These are phyloP conservation scores for Clonostachys byssicola DNA, from an alignment of 2,329 filamentous ascomycete species.

Conservation along the genomic window DNA sequence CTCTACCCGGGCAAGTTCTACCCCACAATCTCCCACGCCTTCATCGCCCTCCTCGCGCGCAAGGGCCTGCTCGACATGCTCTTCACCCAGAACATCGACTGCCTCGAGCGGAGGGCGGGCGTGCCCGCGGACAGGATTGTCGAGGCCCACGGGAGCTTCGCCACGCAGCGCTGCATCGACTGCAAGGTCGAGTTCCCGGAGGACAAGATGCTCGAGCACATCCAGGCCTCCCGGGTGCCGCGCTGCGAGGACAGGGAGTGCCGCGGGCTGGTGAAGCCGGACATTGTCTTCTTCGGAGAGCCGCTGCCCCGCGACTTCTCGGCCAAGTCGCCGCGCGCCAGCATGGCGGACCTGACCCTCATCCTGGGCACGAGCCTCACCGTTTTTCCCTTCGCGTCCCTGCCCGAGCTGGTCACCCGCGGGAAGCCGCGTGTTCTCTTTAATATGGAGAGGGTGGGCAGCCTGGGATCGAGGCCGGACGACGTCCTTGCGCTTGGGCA, in stretches of 20 bases:
- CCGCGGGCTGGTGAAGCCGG: conserved; percentile 80
- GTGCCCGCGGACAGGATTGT: conserved; percentile 78
- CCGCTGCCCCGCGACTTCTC: conserved; percentile 39
- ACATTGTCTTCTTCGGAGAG: conserved; percentile 94
- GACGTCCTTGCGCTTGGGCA: conserved; percentile 82
- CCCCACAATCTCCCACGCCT: conserved; percentile 86
- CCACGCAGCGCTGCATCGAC: conserved; percentile 85
- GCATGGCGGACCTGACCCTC: conserved; percentile 70
- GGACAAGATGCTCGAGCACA: conserved; percentile 66
- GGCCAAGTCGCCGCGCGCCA: conserved; percentile 35
- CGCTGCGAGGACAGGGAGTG: conserved; percentile 60
- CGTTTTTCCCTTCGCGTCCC: conserved; percentile 83
- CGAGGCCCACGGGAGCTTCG: conserved; percentile 95
- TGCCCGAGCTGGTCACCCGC: conserved; percentile 62
- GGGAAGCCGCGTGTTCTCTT: conserved; percentile 75
- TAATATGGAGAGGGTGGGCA: conserved; percentile 81
- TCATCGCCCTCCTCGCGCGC: conserved; percentile 75
- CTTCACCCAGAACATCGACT: conserved; percentile 98
- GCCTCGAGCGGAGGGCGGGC: conserved; percentile 82
- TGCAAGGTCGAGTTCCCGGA: conserved; percentile 72
- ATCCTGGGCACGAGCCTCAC: conserved; percentile 85
- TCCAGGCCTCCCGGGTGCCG: conserved; percentile 66
- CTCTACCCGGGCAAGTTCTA: conserved; percentile 86
- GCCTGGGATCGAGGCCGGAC: conserved; percentile 70
- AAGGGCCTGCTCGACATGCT: conserved; percentile 79